phyloP scores from a whole-genome alignment of 345 rosid species.

The Sonneratia caseolaris region DNA sequence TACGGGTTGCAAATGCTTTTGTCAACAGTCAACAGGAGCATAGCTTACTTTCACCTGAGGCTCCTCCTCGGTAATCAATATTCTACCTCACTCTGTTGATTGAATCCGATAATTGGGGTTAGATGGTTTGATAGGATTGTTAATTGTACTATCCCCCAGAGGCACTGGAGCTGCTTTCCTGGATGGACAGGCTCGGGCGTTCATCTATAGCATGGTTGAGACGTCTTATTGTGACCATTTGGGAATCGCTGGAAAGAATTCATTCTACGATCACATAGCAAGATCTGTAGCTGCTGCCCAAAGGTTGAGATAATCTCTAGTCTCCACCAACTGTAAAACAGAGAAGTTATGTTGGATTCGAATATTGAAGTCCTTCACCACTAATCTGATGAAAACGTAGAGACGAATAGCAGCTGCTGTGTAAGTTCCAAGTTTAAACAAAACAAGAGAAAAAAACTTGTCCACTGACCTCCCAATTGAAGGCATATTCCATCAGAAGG shows the following conservation, averaged over 20 bases:
- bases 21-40: conserved; percentile 26
- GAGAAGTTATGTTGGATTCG: neutral
- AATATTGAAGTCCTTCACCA: neutral
- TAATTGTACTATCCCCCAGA: conserved; percentile 21
- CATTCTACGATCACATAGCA: neutral
- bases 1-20: conserved; percentile 17
- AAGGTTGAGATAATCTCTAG: neutral
- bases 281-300: neutral
- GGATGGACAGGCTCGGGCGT: conserved; percentile 43
- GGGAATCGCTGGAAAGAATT: neutral
- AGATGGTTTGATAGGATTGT: neutral
- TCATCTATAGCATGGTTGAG: conserved; percentile 1
- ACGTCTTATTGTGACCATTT: neutral
- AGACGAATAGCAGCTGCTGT: neutral
- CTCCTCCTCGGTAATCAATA: conserved; percentile 43
- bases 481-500: too few relatives aligned
- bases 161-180: conserved; percentile 32
- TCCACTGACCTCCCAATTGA: too few relatives aligned
- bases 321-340: neutral
- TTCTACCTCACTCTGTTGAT: neutral
- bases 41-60: conserved; percentile 39
- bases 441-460: neutral
- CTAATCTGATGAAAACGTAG: neutral
- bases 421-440: neutral
- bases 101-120: neutral